Evolutionary conservation across 345 rosid species (phyloP), one percentile per base, ranked within the genome.

Genomic region (Bruguiera sexangula): DNA sequence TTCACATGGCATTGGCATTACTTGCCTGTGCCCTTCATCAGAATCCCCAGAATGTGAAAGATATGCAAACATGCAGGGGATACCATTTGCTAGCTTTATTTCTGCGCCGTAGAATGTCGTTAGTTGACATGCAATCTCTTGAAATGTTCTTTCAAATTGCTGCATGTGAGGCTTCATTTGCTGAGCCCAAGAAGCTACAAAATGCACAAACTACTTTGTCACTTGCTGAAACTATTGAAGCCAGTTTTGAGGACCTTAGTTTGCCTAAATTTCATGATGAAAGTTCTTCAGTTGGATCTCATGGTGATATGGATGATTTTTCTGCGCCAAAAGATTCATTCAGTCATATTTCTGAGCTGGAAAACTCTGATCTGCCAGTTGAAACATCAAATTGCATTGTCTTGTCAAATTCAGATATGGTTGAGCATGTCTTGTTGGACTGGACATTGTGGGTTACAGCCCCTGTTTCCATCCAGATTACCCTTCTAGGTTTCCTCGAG

Each of bases 391-490:
- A 96, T 77, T 96, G 99, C 78, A 89, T 96, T 60, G 99, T 96
- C 65, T 80, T 96, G 85, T 92, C 98, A 60, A 96, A 96, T 74
- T 88, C 94, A 0, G 98, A 96, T 84, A 90, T 96, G 99, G 92
- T 96, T 79, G 99, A 96, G 76, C 98, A 96, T 86, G 96, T 96
- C 78, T 84, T 96, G 82, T 81, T 96, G 82, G 99, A 96, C 77
- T 96, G 99, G 99, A 96, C 99, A 29, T 74, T 96, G 69, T 96
- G 99, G 99, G 99, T 92, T 46, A 81, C 89, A 57, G 87, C 99
- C 72, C 84, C 98, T 34, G 90, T 96, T 76, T 82, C 97, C 50
- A 89, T 92, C 81, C 99, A 96, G 84, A 92, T 92, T 83, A 81
- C 98, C 30, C 84, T 96, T 66, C 86, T 96, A 66, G 90, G 95